A percentile compares a stretch with the other conserved stretches of the same genome.
These are phyloP conservation scores for Pyracantha coccinea DNA, from an alignment of 331 rosid genomes.

Conservation along the genomic window DNA sequence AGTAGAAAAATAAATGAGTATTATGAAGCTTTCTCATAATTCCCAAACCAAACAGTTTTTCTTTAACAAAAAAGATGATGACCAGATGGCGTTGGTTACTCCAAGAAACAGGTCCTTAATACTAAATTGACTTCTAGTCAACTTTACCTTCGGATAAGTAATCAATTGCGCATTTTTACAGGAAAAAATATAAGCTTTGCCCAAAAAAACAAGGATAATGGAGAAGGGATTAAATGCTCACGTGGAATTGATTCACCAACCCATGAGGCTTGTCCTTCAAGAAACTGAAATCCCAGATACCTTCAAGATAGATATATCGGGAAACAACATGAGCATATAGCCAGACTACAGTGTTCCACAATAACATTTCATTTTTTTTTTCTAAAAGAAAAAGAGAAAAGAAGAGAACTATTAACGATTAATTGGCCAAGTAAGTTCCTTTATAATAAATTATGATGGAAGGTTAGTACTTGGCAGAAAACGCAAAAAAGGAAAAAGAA, in stretches of 20 bases:
- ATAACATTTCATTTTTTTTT: neutral
- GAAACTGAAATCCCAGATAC: constrained; percentile 75
- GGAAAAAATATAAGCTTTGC: neutral
- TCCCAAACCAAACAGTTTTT: neutral
- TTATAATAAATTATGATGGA: neutral
- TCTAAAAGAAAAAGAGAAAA: neutral
- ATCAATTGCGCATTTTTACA: neutral
- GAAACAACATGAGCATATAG: constrained; percentile 7
- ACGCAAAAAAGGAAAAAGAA: neutral
- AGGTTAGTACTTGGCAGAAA: neutral
- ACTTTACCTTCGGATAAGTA: neutral
- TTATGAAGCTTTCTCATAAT: neutral
- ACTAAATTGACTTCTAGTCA: neutral
- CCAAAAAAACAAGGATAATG: constrained; percentile 9
- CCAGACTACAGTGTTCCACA: neutral
- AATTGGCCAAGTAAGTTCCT: neutral
- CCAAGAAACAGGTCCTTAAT: neutral
- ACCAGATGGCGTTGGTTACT: neutral
- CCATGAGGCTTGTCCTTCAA: constrained; percentile 40
- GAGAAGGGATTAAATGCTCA: constrained; percentile 26
- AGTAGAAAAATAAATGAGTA: neutral
- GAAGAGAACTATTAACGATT: neutral
- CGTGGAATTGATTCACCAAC: constrained; percentile 42
- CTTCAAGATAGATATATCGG: constrained; percentile 35
- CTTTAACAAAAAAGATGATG: neutral